Evolutionary conservation across 306 rosid genomes (phyloP), one percentile per base, ranked within the genome.

Genomic region (Cucumis melo): DNA sequence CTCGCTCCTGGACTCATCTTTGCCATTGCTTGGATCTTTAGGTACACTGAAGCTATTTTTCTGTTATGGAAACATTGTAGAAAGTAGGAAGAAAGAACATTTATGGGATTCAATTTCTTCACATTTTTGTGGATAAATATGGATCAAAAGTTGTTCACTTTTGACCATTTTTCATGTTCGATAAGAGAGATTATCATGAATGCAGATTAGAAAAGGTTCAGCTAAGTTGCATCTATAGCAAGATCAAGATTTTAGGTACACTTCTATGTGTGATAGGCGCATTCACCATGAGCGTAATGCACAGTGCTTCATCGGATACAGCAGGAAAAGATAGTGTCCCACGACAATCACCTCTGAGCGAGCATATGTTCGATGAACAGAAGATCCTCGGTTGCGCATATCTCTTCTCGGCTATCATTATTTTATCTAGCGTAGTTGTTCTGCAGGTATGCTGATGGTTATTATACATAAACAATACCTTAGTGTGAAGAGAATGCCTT

Each of bases 1-100:
- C 87, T 92, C 74, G 90, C 96, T 39, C 99, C 99, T 0, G 99
- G 90, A 19, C 83, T 94, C 75, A 92, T 94, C 80, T 92, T 89
- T 79, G 39, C 87, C 78, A 92, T 92, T 39, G 95, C 99, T 3
- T 94, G 97, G 90, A 80, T 78, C 76, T 79, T 81, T 48, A 85
- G 98, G 98, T 90, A 88, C 79, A 56, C 32, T 19, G 55, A 19
- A 23, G 23, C 5, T 57, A 44, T 10, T 44, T 68, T 68, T 68
- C 36, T 68, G 15, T 65, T 19, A 4, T 65, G 27, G 13, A 15
- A 64, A 19, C 42, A 62, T 62, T n/a, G 60, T 55, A 55, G 60
- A 15, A 57, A 63, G 44, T 27, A 60, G 19, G 38, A 60, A 60
- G 66, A 27, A 13, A 60, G 66, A 27, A 27, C 46, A 63, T 63